Base-by-base conservation (phyloP, 2,329 filamentous ascomycete genomes). In the Neoscytalidium dimidiatum region DNA sequence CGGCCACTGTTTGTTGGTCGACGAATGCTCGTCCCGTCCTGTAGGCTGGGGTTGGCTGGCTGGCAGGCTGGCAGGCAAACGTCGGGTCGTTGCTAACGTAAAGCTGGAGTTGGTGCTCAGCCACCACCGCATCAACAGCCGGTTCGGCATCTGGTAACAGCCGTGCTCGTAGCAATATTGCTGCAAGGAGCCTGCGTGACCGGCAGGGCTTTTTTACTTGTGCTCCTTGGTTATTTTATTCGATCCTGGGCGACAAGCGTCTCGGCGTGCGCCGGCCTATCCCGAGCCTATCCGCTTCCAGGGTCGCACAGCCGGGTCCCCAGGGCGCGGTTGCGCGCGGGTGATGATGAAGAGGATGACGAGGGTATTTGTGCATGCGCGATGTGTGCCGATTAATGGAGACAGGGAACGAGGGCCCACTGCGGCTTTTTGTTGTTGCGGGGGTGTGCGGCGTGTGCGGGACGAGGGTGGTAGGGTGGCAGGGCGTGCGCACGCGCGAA, bases 351-450 rank as follows among this genome's bases (percentile, higher is more conserved):
- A 17, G n/a, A 1, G 38, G 38, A 4, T 41, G 38, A 4, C 17
- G 14, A 17, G 44, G 44, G n/a, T 28, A 19, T 33, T 17, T 17
- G 48, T 31, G 48, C 26, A n/a, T 44, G 53, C 11, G 56, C 35
- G 28, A 46, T 58, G 56, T 21, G 56, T 41, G 38, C 38, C 56
- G 56, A 58, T 43, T 43, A 43, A 58, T 58, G 53, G 53, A 58
- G 56, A 46, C 49, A 21, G 8, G 17, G 26, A 13, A 21, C 21
- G 11, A 19, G 38, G 38, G 23, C 41, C 38, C 56, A 60, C 41
- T 60, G 56, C 56, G 56, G 56, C 56, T 60, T 60, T 60, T 60
- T 60, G 56, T 35, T 58, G 53, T 26, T 58, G 53, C 53, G 35
- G 53, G 53, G 53, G 53, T 31, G n/a, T n/a, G 28, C 49, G n/a